These are phyloP conservation scores for Calycina herbarum DNA, from an alignment of 2,329 filamentous ascomycete genomes.

Conservation along the genomic window DNA sequence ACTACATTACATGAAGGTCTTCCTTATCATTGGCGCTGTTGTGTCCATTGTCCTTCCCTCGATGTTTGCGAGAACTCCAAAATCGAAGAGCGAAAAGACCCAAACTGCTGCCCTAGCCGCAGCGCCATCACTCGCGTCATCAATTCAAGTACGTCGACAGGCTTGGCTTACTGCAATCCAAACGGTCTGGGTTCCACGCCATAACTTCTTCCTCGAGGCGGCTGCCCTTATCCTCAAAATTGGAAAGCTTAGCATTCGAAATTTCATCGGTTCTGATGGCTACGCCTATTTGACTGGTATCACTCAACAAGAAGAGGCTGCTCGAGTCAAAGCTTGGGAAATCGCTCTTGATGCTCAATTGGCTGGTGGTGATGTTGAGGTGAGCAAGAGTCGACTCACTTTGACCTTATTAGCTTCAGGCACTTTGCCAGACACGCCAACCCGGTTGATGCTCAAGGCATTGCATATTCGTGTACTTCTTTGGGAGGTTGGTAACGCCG, in stretches of 20 bases:
- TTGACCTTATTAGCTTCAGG: constrained; percentile 85
- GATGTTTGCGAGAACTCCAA: constrained; percentile 44
- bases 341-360: constrained; percentile 93
- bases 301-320: constrained; percentile 81
- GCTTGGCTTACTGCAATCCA: constrained; percentile 94
- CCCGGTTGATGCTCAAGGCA: constrained; percentile 85
- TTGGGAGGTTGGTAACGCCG: constrained; percentile 71
- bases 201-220: constrained; percentile 83
- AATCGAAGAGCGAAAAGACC: constrained; percentile 53
- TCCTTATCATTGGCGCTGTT: constrained; percentile 53
- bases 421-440: constrained; percentile 80
- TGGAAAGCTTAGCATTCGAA: constrained; percentile 76
- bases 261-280: constrained; percentile 71
- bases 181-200: constrained; percentile 85
- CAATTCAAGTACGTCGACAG: constrained; percentile 80
- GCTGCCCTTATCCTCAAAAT: constrained; percentile 79
- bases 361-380: constrained; percentile 83
- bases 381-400: constrained; percentile 82
- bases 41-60: constrained; percentile 58
- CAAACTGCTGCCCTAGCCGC: constrained; percentile 47
- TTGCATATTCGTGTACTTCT: constrained; percentile 87
- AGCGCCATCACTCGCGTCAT: constrained; percentile 73
- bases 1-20: constrained; percentile 53
- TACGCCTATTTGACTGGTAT: constrained; percentile 80
- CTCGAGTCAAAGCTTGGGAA: constrained; percentile 86